phyloP scores from a whole-genome alignment of 768 basidiomycete genomes.

The Kwoniella newhampshirensis region DNA sequence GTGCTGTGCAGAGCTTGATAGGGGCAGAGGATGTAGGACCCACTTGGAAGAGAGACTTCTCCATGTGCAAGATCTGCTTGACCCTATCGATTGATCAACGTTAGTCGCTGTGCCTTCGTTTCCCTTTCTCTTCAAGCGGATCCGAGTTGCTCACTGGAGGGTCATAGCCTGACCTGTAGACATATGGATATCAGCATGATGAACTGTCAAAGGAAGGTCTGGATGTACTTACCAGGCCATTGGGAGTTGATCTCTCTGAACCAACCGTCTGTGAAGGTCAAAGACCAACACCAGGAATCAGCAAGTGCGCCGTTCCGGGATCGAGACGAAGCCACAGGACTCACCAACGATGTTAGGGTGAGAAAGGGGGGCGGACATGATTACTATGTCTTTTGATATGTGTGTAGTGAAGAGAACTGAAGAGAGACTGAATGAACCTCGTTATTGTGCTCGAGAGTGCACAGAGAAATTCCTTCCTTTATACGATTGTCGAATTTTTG shows the following conservation, averaged over 20 bases:
- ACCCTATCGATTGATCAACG: slow-evolving; percentile 57
- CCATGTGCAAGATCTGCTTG: slow-evolving; percentile 88
- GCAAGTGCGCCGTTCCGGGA: too few relatives aligned
- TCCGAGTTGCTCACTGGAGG: slow-evolving; percentile 62
- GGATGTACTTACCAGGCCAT: slow-evolving; percentile 64
- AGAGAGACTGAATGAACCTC: not conserved
- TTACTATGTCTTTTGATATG: slow-evolving; percentile 16
- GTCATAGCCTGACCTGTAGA: slow-evolving; percentile 87
- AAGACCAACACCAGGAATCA: not conserved
- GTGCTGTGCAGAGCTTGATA: not conserved
- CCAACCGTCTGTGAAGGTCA: slow-evolving; percentile 71
- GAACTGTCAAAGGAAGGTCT: not conserved
- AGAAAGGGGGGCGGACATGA: slow-evolving; percentile 42
- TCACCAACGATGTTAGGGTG: slow-evolving; percentile 54
- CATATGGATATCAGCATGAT: slow-evolving; percentile 14
- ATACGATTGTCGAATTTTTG: too few relatives aligned
- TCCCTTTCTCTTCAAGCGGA: not conserved
- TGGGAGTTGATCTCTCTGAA: slow-evolving; percentile 92
- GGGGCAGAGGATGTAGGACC: slow-evolving; percentile 1
- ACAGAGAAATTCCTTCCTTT: not conserved
- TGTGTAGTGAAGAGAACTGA: not conserved
- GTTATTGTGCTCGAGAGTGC: too few relatives aligned
- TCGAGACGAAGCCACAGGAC: too few relatives aligned
- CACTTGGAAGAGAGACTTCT: slow-evolving; percentile 83
- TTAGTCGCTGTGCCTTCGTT: slow-evolving; percentile 1